These are phyloP conservation scores for Penicillium psychrosexuale DNA, from an alignment of 2,329 filamentous ascomycete genomes.

Conservation along the genomic window DNA sequence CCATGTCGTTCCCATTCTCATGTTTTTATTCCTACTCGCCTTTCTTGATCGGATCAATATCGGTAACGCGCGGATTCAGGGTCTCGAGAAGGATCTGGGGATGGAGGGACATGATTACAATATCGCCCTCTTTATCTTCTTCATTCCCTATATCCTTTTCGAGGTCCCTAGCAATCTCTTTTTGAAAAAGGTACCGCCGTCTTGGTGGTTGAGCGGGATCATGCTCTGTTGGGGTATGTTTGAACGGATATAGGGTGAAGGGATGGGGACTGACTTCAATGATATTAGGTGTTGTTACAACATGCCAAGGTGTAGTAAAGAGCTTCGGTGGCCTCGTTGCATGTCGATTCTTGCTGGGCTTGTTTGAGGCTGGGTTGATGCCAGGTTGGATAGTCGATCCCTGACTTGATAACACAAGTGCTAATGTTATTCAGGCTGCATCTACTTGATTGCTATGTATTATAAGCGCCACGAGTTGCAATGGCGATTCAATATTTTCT, in stretches of 20 bases:
- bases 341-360: slow-evolving; percentile 37
- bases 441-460: slow-evolving; percentile 40
- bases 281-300: slow-evolving; percentile 38
- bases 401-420: neutral
- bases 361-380: slow-evolving; percentile 40
- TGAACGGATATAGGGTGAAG: neutral
- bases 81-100: slow-evolving; percentile 43
- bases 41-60: slow-evolving; percentile 51
- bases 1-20: slow-evolving; percentile 49
- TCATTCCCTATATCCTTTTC: slow-evolving; percentile 46
- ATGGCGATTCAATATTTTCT: slow-evolving; percentile 38
- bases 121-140: slow-evolving; percentile 45
- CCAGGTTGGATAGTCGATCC: slow-evolving; percentile 24
- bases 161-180: slow-evolving; percentile 50
- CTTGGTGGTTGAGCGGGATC: slow-evolving; percentile 42
- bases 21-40: slow-evolving; percentile 45
- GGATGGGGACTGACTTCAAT: neutral
- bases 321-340: slow-evolving; percentile 41
- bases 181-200: slow-evolving; percentile 44
- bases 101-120: slow-evolving; percentile 46
- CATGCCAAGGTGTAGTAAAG: slow-evolving; percentile 43
- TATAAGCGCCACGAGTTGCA: slow-evolving; percentile 41
- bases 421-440: slow-evolving; percentile 23
- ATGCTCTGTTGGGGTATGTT: slow-evolving; percentile 43
- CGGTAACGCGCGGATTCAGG: slow-evolving; percentile 48